Evolutionary conservation across 805 yeast species (phyloP).

Genomic region (Blastobotrys parvus): DNA sequence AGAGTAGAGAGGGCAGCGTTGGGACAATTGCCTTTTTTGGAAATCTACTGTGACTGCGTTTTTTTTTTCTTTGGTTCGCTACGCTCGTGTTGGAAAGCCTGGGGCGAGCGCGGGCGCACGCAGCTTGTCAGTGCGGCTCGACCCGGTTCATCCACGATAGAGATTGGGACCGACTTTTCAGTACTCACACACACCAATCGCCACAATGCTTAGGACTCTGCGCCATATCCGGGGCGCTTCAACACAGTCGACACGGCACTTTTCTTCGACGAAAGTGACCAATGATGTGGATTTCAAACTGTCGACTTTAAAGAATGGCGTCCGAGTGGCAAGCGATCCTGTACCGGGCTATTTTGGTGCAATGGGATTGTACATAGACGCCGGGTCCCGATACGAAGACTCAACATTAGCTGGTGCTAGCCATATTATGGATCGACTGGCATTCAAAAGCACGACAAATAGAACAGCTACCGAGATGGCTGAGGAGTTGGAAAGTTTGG

Average conservation of each 20-base stretch:
- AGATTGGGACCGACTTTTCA: too few relatives aligned
- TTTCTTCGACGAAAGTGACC: background rate
- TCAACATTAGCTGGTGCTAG: slow-evolving; percentile 58
- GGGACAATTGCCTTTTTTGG: too few relatives aligned
- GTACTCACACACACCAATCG: too few relatives aligned
- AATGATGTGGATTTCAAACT: slow-evolving; percentile 15
- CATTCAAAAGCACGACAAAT: slow-evolving; percentile 39
- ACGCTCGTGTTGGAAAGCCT: too few relatives aligned
- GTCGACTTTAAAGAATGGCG: slow-evolving; percentile 59
- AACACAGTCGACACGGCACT: background rate
- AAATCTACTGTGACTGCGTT: too few relatives aligned
- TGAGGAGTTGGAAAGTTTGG: slow-evolving; percentile 64
- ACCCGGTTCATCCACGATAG: too few relatives aligned
- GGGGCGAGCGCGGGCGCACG: too few relatives aligned
- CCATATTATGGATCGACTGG: slow-evolving; percentile 77
- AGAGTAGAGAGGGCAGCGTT: too few relatives aligned
- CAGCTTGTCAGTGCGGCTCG: too few relatives aligned
- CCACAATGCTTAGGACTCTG: too few relatives aligned
- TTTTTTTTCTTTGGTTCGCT: too few relatives aligned
- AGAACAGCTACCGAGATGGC: slow-evolving; percentile 59
- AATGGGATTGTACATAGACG: slow-evolving; percentile 78
- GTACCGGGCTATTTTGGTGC: slow-evolving; percentile 89
- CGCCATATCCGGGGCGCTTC: too few relatives aligned
- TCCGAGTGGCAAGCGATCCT: slow-evolving; percentile 74
- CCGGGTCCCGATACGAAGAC: slow-evolving; percentile 82